A percentile compares a stretch with the other conserved stretches of the same genome.
These are phyloP conservation scores for Aphanomyces stellatus DNA, from an alignment of 352 stramenopile genomes.

Conservation along the genomic window DNA sequence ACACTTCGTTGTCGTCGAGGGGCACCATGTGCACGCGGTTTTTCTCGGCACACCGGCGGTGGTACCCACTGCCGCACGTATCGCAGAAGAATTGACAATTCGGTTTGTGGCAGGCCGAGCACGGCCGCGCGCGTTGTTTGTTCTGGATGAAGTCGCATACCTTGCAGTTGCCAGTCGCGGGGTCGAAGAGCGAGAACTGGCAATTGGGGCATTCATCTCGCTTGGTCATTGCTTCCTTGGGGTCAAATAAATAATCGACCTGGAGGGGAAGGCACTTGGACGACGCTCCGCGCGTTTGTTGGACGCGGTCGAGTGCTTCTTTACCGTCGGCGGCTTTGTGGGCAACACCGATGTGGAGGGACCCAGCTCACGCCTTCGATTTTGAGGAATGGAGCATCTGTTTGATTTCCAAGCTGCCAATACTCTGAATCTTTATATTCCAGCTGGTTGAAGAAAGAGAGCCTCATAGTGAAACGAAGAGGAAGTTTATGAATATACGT, in stretches of 20 bases:
- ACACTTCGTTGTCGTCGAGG: conserved; percentile 38
- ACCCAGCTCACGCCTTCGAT: not conserved
- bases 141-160: conserved; percentile 75
- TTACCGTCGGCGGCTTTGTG: not conserved
- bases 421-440: conserved; percentile 15
- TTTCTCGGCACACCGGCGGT: conserved; percentile 63
- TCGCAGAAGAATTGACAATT: conserved; percentile 78
- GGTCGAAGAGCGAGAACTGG: conserved; percentile 14
- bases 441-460: not conserved
- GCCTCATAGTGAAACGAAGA: not conserved
- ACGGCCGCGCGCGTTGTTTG: conserved; percentile 56
- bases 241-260: not conserved
- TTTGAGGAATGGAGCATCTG: conserved; percentile 21
- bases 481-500: not conserved
- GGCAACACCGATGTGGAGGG: not conserved
- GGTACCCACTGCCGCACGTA: conserved; percentile 75
- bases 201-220: conserved; percentile 17
- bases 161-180: conserved; percentile 46
- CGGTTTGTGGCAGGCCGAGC: conserved; percentile 45
- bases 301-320: not conserved
- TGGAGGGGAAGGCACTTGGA: not conserved
- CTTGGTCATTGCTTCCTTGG: conserved; percentile 5
- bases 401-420: conserved; percentile 13
- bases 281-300: not conserved
- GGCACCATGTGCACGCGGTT: conserved; percentile 61